A percentile compares a stretch with the other conserved stretches of the same genome.
phyloP scores from a whole-genome alignment of 2,329 filamentous ascomycete species.

The Achaetomium macrosporum region DNA sequence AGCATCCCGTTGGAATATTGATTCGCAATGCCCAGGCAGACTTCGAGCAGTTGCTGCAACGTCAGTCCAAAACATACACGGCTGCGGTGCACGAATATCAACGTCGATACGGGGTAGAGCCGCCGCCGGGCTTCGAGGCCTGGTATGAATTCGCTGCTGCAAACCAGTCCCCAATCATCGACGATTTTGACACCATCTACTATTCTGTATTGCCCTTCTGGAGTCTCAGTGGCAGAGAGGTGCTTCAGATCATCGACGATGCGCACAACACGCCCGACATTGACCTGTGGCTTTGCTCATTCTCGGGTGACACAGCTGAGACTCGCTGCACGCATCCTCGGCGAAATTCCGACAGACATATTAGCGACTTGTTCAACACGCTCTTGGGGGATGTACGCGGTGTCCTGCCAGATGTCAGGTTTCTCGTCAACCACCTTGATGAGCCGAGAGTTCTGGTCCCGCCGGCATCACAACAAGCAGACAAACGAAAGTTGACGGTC shows the following conservation, averaged over 20 bases:
- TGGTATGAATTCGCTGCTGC: slow-evolving; percentile 41
- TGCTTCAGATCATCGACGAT: slow-evolving; percentile 27
- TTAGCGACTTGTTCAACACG: slow-evolving; percentile 29
- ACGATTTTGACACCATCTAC: slow-evolving; percentile 43
- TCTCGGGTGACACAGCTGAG: slow-evolving; percentile 11
- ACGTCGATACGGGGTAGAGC: slow-evolving; percentile 37
- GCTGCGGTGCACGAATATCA: slow-evolving; percentile 38
- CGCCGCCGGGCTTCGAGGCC: slow-evolving; percentile 40
- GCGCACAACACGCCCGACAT: slow-evolving; percentile 23
- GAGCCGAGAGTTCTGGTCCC: slow-evolving; percentile 40
- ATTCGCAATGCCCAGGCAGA: slow-evolving; percentile 24
- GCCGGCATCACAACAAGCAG: slow-evolving; percentile 12
- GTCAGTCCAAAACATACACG: slow-evolving; percentile 35
- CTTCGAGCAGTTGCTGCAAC: slow-evolving; percentile 30
- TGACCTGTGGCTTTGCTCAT: slow-evolving; percentile 36
- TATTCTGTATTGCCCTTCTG: slow-evolving; percentile 37
- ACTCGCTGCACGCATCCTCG: slow-evolving; percentile 32
- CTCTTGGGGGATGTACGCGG: slow-evolving; percentile 25
- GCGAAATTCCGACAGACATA: slow-evolving; percentile 32
- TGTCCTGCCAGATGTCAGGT: slow-evolving; percentile 33
- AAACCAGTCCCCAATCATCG: slow-evolving; percentile 41
- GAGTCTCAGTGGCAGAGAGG: slow-evolving; percentile 32
- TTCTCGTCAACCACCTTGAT: slow-evolving; percentile 44
- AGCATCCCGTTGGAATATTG: slow-evolving; percentile 35
- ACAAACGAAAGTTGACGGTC: slow-evolving; percentile 16